Conservation (phyloP, 441 rosid species). For the Flueggea neowawraea region DNA sequence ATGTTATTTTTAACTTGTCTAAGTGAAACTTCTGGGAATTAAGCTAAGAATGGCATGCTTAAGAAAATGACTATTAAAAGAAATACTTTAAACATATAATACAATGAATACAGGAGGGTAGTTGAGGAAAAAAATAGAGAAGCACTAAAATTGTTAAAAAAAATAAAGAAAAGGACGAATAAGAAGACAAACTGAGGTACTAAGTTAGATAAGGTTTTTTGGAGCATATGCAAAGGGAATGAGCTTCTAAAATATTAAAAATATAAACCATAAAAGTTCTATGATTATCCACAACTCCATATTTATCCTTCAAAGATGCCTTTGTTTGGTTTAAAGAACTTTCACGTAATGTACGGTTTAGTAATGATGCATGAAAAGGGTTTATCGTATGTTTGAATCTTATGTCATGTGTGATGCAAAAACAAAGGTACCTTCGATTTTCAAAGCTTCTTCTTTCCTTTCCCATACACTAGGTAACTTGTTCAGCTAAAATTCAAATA, state of each 20-base stretch:
- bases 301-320: slow-evolving; percentile 43
- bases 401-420: slow-evolving; percentile 46
- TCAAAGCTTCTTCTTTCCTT: slow-evolving; percentile 26
- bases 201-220: slow-evolving; percentile 11
- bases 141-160: slow-evolving; percentile 20
- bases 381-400: neutral
- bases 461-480: slow-evolving; percentile 54
- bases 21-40: slow-evolving; percentile 2
- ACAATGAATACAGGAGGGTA: slow-evolving; percentile 12
- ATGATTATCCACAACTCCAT: slow-evolving; percentile 51
- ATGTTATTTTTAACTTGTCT: slow-evolving; percentile 2
- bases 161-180: neutral
- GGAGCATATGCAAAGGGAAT: slow-evolving; percentile 29
- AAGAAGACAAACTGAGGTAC: slow-evolving; percentile 16
- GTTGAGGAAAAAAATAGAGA: slow-evolving; percentile 14
- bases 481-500: slow-evolving; percentile 55
- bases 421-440: slow-evolving; percentile 30
- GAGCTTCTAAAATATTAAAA: neutral
- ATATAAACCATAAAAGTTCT: slow-evolving; percentile 14
- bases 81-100: neutral
- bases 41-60: slow-evolving; percentile 9
- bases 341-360: slow-evolving; percentile 23
- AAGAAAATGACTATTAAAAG: slow-evolving; percentile 1
- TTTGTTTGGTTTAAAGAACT: slow-evolving; percentile 38
- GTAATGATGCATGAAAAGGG: slow-evolving; percentile 28